Evolutionary conservation across 2,329 filamentous ascomycete genomes (phyloP), one percentile per base, ranked within the genome.

Genomic region (Helotiales sp.): DNA sequence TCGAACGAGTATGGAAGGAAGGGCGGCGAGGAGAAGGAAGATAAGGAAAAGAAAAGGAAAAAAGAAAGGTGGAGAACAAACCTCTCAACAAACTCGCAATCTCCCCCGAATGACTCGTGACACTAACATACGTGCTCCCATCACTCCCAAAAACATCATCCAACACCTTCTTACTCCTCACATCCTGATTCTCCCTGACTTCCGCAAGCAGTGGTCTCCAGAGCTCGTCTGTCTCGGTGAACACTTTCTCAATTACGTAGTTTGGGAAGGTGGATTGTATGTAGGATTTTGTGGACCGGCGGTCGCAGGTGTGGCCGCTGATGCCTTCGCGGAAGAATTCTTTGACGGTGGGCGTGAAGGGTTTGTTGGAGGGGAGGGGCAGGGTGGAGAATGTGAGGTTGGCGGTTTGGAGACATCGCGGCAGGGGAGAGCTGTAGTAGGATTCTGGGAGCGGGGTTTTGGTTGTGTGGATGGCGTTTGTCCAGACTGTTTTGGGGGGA

Each of bases 251-350:
- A 58, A 92, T 86, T 5, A 71, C 72, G 73, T 84, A 89, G 5
- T 71, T 75, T 0, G 87, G 87, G 58, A 87, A 86, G 3, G 82
- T 79, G 2, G 78, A 69, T 17, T 79, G 77, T 68, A 92, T 88
- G 66, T 83, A 82, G 0, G 83, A 81, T 73, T 82, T 85, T 71
- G 78, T 84, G 24, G 84, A 85, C 10, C 90, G 82, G 32, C 85
- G 83, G 77, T 92, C 88, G 75, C 90, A 93, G 0, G 89, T 91
- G 75, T 91, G 90, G 49, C 88, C 85, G 63, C 85, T 87, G 64
- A 92, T 86, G 1, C 86, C 85, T 77, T 92, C 90, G 32, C 90
- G 83, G 70, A 92, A 80, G 40, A 84, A 76, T 72, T 92, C 90
- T 77, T 91, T 91, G 68, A 92, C 79, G 1, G 81, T 79, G 0